phyloP scores from a whole-genome alignment of 2,329 filamentous ascomycete species.

The Chalaropsis ovoidea region DNA sequence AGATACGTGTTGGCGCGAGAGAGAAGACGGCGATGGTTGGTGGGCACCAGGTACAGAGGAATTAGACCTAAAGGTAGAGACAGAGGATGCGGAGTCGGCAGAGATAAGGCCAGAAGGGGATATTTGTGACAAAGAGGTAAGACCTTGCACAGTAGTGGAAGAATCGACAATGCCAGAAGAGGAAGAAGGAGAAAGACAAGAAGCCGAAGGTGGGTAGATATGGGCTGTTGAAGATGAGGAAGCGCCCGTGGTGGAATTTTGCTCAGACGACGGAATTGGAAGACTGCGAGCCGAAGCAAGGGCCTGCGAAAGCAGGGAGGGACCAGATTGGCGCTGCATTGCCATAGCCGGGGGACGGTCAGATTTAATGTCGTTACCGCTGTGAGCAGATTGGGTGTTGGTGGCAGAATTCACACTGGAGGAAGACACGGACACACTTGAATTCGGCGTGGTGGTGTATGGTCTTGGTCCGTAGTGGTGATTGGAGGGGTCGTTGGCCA shows the following conservation, averaged over 20 bases:
- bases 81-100: not conserved
- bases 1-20: constrained; percentile 1
- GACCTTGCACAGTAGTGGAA: constrained; percentile 8
- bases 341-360: constrained; percentile 34
- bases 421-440: constrained; percentile 5
- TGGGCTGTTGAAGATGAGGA: constrained; percentile 21
- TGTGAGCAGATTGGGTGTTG: not conserved
- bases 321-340: constrained; percentile 39
- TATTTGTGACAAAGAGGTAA: not conserved
- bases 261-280: constrained; percentile 28
- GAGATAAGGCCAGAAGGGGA: constrained; percentile 1
- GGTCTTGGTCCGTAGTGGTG: not conserved
- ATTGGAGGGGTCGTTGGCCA: constrained; percentile 11
- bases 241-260: constrained; percentile 10
- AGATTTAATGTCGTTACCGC: constrained; percentile 34
- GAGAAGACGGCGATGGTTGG: constrained; percentile 10
- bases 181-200: constrained; percentile 3
- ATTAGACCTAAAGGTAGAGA: not conserved
- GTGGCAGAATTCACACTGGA: constrained; percentile 1
- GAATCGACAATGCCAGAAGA: not conserved
- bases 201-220: constrained; percentile 17
- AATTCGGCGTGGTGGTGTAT: not conserved
- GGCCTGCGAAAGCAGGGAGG: constrained; percentile 48
- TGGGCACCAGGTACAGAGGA: constrained; percentile 14
- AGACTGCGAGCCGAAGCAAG: constrained; percentile 50